These are phyloP conservation scores for Paramecium caudatum DNA, from an alignment of 73 alveolate species.

Conservation along the genomic window DNA sequence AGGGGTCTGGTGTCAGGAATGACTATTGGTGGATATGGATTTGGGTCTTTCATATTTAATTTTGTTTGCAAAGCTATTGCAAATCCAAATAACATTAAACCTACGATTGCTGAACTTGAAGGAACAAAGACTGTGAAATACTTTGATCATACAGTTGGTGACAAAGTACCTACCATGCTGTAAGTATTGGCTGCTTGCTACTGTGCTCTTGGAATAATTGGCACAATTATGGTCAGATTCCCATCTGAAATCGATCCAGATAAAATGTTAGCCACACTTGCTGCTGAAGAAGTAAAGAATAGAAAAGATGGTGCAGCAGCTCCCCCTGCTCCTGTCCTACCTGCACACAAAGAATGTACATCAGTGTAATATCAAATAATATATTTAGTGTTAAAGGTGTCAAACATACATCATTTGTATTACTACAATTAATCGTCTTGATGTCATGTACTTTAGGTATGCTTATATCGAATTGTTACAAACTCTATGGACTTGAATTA, in stretches of 20 bases:
- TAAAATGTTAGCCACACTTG: conserved; percentile 20
- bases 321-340: conserved; percentile 23
- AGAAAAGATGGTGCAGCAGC: conserved; percentile 40
- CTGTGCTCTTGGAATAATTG: background rate
- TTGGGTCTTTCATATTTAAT: conserved; percentile 78
- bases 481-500: conserved; percentile 22
- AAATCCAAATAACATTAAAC: conserved; percentile 47
- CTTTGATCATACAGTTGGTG: conserved; percentile 17
- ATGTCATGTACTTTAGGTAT: conserved; percentile 44
- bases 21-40: conserved; percentile 77
- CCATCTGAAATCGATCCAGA: conserved; percentile 65
- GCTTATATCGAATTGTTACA: conserved; percentile 53
- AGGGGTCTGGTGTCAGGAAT: conserved; percentile 77
- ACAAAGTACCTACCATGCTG: conserved; percentile 47
- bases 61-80: conserved; percentile 62
- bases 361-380: background rate
- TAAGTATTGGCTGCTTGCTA: conserved; percentile 34
- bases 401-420: conserved; percentile 11
- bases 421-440: conserved; percentile 22
- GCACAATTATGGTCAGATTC: conserved; percentile 12
- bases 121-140: conserved; percentile 51
- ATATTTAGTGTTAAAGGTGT: background rate
- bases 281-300: conserved; percentile 1
- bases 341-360: conserved; percentile 29
- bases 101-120: conserved; percentile 17